Evolutionary conservation across 805 yeast species (phyloP).

Genomic region (Blastobotrys americana): DNA sequence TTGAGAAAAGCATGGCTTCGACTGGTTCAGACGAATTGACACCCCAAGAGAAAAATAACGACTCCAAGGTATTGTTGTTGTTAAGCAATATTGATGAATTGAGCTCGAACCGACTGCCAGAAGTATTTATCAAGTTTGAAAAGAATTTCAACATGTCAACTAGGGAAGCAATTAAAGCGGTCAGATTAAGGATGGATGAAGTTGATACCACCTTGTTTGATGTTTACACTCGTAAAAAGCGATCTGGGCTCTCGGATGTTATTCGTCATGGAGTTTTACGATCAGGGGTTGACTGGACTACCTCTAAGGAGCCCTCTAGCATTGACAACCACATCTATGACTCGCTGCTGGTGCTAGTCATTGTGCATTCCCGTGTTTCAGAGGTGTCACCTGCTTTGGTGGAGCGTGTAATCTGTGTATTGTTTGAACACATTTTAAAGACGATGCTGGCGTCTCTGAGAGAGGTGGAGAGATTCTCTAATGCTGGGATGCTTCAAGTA

Average conservation of each 20-base stretch:
- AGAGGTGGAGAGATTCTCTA: conserved; percentile 39
- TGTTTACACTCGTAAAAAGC: conserved; percentile 45
- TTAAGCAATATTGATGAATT: conserved; percentile 49
- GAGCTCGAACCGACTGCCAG: conserved; percentile 41
- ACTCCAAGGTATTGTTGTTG: conserved; percentile 43
- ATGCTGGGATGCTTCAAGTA: conserved; percentile 44
- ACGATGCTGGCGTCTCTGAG: conserved; percentile 36
- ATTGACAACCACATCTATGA: conserved; percentile 42
- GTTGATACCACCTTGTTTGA: conserved; percentile 50
- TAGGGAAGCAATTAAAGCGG: conserved; percentile 37
- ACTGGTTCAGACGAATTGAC: conserved; percentile 34
- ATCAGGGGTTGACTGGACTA: conserved; percentile 36
- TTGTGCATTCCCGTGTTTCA: conserved; percentile 45
- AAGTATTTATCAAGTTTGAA: conserved; percentile 44
- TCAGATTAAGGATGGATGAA: conserved; percentile 40
- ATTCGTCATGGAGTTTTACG: conserved; percentile 34
- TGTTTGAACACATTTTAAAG: conserved; percentile 36
- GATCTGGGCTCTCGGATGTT: conserved; percentile 35
- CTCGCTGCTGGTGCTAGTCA: conserved; percentile 41
- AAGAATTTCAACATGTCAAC: conserved; percentile 41
- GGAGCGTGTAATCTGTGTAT: conserved; percentile 38
- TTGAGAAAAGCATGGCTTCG: conserved; percentile 5
- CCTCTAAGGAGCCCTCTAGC: conserved; percentile 21
- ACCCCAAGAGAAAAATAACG: conserved; percentile 41
- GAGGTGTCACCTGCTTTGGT: conserved; percentile 43